Base-by-base conservation (phyloP, 164 flowering plant species). In the Magnolia changhungtana region DNA sequence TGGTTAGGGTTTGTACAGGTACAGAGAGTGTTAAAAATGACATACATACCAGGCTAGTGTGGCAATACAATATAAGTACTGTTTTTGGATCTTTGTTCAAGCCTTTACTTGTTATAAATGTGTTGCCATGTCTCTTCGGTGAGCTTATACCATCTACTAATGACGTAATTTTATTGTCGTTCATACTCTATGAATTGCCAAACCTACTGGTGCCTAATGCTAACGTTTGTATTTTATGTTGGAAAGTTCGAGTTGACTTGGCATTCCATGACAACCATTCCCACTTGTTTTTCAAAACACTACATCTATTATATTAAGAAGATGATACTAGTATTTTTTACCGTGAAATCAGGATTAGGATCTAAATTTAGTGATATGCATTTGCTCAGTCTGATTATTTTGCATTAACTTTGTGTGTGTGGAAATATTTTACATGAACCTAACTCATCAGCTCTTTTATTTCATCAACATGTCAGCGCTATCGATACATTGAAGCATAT, bases 401-500 rank as follows among this genome's bases (percentile, higher is more conserved):
- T 70, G 51, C 4, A 7, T 55, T n/a, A 23, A 20, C 72, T 19
- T 37, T 14, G 29, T 50, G 16, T 18, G 0, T 37, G 45, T 37
- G 45, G 45, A 37, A 37, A 37, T 37, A 37, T 37, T 37, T 37
- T 8, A 8, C 21, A 1, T 59, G 58, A 52, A 21, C 19, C 7
- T 70, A 65, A 66, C 69, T 74, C 58, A 68, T 37, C 2, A 20
- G 21, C 9, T 20, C 76, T 20, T 20, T 63, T 21, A 58, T 82
- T 66, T 77, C 5, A 79, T 73, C 73, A 21, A 64, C 68, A 18
- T 79, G 82, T 61, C 90, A 96, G 99, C 95, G 98, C 5, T 88
- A 86, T 80, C 85, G 95, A 8, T 94, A 96, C 77, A 31, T 83
- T 11, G 95, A 96, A 81, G 98, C 99, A 75, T 87, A 86, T 82